Base-by-base conservation (phyloP, 2,329 filamentous ascomycete genomes). In the Aspergillus aculeatinus region DNA sequence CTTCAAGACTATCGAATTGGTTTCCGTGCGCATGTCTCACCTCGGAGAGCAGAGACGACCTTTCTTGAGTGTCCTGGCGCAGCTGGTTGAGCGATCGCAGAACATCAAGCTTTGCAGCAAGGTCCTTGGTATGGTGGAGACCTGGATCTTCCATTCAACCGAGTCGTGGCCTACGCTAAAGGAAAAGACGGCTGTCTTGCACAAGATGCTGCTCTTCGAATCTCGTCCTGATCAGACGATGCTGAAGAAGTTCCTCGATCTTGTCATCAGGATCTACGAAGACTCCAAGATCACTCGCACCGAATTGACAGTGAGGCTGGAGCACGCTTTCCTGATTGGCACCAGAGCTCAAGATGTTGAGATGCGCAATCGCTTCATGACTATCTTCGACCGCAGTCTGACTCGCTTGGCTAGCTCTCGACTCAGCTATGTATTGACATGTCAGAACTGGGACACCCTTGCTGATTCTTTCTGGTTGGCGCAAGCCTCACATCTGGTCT, bases 141-240 rank as follows among this genome's bases (percentile, higher is more conserved):
- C 84, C 33, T 99, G 96, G 96, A 91, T 99, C 5, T 99, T 99
- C 81, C 87, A 92, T 65, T 95, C 92, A 0, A 93, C 92, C 60
- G 95, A 96, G 64, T 95, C 92, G 2, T 97, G 95, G 84, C 95
- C 95, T 0, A 99, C 95, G 0, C 83, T 99, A 1, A 99, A 99
- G 76, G 96, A 99, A 77, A 99, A 99, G 81, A 98, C 94, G 0
- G 96, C 96, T 1, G 95, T 99, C 1, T 80, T 99, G n/a, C 93
- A 96, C 70, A 99, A 99, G 79, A 99, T 99, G 95, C 81, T 98
- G 16, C 88, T 93, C 0, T 99, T 99, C 67, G 95, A 99, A 76
- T 87, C 91, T 59, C 86, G 95, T 44, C 79, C 84, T 29, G 94
- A 98, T 72, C 86, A 88, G 33, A 92, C 89, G 0, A 88, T 99